Percentiles rank a stretch among this genome's conserved stretches.
Evolutionary conservation across 2,329 filamentous ascomycete genomes (phyloP).

Genomic region (Cytospora leucostoma): DNA sequence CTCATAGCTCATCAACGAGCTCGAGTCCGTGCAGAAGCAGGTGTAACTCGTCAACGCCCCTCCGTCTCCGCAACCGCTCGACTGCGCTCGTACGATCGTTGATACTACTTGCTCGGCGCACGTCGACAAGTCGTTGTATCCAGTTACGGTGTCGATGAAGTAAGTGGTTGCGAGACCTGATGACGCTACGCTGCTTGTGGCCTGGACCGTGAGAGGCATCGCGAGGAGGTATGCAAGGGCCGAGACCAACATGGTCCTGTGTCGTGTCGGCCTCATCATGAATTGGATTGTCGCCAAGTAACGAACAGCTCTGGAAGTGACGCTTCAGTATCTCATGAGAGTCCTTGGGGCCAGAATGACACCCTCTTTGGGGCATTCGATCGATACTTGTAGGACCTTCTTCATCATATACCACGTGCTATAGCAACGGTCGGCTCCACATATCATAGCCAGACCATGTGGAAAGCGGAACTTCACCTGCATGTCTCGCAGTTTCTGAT

Average conservation of each 20-base stretch:
- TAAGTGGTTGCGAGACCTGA: neutral
- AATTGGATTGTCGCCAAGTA: neutral
- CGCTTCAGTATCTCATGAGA: neutral
- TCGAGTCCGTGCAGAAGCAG: constrained; percentile 28
- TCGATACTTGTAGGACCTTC: neutral
- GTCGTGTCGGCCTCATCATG: neutral
- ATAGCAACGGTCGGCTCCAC: constrained; percentile 11
- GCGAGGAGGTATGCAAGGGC: neutral
- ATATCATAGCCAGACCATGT: neutral
- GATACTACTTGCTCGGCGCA: constrained; percentile 28
- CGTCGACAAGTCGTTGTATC: constrained; percentile 21
- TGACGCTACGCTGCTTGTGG: neutral
- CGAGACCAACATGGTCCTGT: constrained; percentile 4
- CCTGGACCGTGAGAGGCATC: constrained; percentile 2
- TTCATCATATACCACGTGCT: neutral
- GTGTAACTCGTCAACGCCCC: constrained; percentile 26
- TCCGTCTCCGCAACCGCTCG: constrained; percentile 28
- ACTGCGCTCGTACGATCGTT: constrained; percentile 28
- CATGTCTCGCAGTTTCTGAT: constrained; percentile 8
- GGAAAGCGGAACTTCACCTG: neutral
- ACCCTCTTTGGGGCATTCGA: neutral
- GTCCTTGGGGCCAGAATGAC: neutral
- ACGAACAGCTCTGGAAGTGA: neutral
- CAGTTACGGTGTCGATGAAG: constrained; percentile 16
- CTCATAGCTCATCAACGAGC: constrained; percentile 15